These are phyloP conservation scores for Botrytis paeoniae DNA, from an alignment of 2,329 filamentous ascomycete species.

Conservation along the genomic window DNA sequence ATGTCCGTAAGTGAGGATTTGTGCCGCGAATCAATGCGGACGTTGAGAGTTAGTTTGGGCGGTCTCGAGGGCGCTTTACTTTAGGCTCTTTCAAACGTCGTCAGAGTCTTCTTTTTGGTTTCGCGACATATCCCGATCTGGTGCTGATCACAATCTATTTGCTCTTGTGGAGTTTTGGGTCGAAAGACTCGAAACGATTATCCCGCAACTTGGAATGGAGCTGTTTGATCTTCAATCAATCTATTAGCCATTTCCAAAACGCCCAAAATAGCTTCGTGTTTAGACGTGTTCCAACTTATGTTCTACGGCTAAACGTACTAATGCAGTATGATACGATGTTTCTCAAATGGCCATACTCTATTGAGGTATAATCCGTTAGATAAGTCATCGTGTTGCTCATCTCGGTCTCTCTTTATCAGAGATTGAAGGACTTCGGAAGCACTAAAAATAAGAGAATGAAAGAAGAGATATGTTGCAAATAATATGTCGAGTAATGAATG, in stretches of 20 bases:
- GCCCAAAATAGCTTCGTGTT: constrained; percentile 11
- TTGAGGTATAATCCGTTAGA: neutral
- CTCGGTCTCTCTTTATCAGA: constrained; percentile 10
- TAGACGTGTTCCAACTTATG: neutral
- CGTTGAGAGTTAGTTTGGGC: neutral
- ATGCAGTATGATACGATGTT: neutral
- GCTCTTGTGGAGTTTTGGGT: constrained; percentile 3
- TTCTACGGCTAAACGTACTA: neutral
- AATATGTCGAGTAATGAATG: constrained; percentile 12
- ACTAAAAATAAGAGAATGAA: neutral
- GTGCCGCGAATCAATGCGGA: constrained; percentile 2
- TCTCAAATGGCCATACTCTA: neutral
- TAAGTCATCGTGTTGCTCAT: constrained; percentile 11
- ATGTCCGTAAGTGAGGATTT: neutral
- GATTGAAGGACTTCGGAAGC: constrained; percentile 17
- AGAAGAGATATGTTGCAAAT: neutral
- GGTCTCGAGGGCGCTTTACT: neutral
- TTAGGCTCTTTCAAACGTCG: neutral
- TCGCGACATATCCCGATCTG: neutral
- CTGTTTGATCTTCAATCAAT: constrained; percentile 15
- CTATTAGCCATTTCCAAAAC: neutral
- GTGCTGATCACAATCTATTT: constrained; percentile 14
- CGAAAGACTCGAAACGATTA: constrained; percentile 5
- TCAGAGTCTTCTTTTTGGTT: constrained; percentile 7
- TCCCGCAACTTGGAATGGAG: constrained; percentile 12